Evolutionary conservation across 805 yeast genomes (phyloP), one percentile per base, ranked within the genome.

Genomic region (Ogataea corticis): DNA sequence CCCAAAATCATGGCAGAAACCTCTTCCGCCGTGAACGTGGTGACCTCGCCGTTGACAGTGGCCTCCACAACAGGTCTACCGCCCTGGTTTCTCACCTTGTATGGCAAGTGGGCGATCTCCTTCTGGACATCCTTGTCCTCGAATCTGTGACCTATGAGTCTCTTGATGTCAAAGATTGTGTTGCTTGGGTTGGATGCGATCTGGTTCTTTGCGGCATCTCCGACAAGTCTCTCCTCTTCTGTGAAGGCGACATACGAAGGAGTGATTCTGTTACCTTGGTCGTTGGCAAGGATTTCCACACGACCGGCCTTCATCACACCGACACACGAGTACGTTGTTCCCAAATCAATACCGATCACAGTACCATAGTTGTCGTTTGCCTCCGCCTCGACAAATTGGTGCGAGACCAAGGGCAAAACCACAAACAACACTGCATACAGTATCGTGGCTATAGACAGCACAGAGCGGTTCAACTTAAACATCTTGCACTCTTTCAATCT

Each of bases 201-300:
- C 76, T 92, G 97, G 73, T 92, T 91, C 83, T 92, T 92, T 50
- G 97, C 98, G 58, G 97, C 96, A 73, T 90, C 97, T 71, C 97
- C 97, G 60, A 90, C 90, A 62, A 90, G 78, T 75, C 97, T 85
- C 75, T 92, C 98, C 33, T 91, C 79, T 66, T 89, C 97, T 25
- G 96, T 89, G 81, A 91, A 91, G 42, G 96, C 97, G 52, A 92
- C 97, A 68, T 87, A 91, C 29, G 97, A 90, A 30, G 97, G 97
- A 15, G 97, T 91, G 52, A 96, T 92, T 78, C 97, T 87, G 80
- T 92, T 91, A 77, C 98, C 98, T 76, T 92, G 97, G 70, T 91
- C 97, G 66, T 91, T 91, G 61, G 97, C 97, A 63, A 91, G 82
- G 65, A 91, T 91, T 66, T 92, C 97, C 49, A 91, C 97, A 61